These are phyloP conservation scores for Lindgomyces ingoldianus DNA, from an alignment of 495 filamentous ascomycete species.

Conservation along the genomic window DNA sequence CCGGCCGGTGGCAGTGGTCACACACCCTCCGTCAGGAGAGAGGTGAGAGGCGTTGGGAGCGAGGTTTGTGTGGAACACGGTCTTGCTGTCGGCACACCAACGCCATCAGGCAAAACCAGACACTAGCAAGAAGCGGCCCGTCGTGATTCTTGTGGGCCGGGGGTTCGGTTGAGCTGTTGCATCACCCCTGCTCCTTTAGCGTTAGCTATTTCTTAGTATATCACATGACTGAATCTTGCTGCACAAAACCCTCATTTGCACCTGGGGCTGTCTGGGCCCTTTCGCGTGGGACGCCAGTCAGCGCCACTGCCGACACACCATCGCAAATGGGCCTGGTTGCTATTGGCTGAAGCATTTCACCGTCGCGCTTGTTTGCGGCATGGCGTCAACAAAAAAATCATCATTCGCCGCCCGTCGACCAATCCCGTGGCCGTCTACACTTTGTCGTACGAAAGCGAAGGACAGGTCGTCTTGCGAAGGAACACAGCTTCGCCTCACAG, in stretches of 20 bases:
- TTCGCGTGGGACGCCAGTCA: constrained; percentile 6
- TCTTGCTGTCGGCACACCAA: too few species aligned
- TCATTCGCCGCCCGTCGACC: neutral
- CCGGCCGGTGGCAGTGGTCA: neutral
- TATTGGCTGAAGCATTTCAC: neutral
- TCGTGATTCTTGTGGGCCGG: neutral
- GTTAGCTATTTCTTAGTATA: neutral
- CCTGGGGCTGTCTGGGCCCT: neutral
- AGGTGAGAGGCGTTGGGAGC: neutral
- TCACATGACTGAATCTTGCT: neutral
- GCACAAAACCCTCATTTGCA: too few species aligned
- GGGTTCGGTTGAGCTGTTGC: constrained; percentile 2
- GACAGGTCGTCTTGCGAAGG: too few species aligned
- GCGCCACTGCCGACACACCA: constrained; percentile 18
- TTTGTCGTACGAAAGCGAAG: too few species aligned
- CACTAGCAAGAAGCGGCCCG: constrained; percentile 15
- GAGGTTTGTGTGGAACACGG: neutral
- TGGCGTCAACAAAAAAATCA: neutral
- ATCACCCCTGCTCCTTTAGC: neutral
- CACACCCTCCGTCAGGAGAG: too few species aligned
- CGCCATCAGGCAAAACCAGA: too few species aligned
- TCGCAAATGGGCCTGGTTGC: neutral
- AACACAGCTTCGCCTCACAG: constrained; percentile 16
- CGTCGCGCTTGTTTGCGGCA: constrained; percentile 5
- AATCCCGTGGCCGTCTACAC: constrained; percentile 2